Conservation (phyloP, 2,329 filamentous ascomycete species). For the Ophiostoma fasciatum region DNA sequence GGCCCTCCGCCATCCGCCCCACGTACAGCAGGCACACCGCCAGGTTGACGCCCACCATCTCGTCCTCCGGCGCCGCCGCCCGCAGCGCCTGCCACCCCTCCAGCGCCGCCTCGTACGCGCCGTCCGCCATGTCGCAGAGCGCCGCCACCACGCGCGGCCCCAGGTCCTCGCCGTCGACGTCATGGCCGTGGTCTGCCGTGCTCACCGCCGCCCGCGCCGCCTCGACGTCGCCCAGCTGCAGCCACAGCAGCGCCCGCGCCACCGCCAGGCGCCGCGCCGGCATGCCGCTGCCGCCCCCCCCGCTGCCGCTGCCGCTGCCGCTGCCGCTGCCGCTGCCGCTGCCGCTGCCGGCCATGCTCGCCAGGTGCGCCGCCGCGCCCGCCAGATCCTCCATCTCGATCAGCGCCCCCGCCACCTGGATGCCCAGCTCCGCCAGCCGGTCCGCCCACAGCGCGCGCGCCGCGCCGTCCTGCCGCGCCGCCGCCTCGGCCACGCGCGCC, state of each 20-base stretch:
- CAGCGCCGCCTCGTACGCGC: conserved; percentile 51
- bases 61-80: conserved; percentile 30
- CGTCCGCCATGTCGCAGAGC: conserved; percentile 65
- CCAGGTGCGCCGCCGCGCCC: conserved; percentile 61
- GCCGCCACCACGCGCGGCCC: conserved; percentile 43
- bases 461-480: conserved; percentile 30
- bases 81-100: conserved; percentile 41
- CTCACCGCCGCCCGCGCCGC: conserved; percentile 44
- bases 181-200: conserved; percentile 8
- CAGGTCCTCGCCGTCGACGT: conserved; percentile 22
- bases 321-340: conserved; percentile 13
- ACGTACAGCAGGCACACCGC: conserved; percentile 76
- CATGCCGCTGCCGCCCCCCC: conserved; percentile 16
- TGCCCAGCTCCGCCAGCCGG: conserved; percentile 60
- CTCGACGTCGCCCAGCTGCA: conserved; percentile 64
- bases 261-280: conserved; percentile 23
- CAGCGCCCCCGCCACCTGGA: conserved; percentile 49
- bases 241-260: conserved; percentile 51
- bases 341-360: conserved; percentile 29
- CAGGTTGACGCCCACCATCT: conserved; percentile 67
- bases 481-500: conserved; percentile 36
- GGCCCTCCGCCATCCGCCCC: conserved; percentile 59
- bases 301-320: conserved; percentile 14
- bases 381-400: conserved; percentile 80
- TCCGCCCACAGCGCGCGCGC: conserved; percentile 53